Evolutionary conservation across 2,329 filamentous ascomycete genomes (phyloP).

Genomic region (Sphaerulina populicola): DNA sequence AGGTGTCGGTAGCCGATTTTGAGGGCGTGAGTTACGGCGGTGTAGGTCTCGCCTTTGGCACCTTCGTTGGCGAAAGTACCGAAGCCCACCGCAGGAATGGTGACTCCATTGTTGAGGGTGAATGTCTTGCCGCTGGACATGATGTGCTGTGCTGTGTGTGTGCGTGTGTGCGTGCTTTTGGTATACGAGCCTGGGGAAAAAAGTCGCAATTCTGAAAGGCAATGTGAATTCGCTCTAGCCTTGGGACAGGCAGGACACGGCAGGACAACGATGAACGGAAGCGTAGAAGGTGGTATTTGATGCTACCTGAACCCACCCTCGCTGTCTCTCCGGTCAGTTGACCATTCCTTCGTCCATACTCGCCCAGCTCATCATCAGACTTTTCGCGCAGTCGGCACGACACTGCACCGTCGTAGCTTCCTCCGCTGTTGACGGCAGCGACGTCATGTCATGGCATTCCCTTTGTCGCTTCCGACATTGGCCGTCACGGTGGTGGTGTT

Average conservation of each 20-base stretch:
- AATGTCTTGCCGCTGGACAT: constrained; percentile 52
- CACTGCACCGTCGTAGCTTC: background rate
- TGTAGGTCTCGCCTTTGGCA: constrained; percentile 50
- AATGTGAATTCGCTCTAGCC: background rate
- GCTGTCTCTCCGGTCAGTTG: background rate
- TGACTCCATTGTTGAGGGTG: constrained; percentile 51
- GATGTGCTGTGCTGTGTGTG: constrained; percentile 16
- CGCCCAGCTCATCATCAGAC: background rate
- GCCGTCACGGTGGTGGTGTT: background rate
- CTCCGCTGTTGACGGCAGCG: background rate
- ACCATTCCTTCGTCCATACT: background rate
- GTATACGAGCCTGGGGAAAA: background rate
- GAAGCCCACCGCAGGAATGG: constrained; percentile 56
- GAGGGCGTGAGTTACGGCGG: constrained; percentile 44
- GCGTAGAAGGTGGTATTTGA: background rate
- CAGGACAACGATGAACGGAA: background rate
- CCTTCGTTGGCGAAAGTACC: constrained; percentile 62
- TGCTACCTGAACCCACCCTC: background rate
- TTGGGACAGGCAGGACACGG: background rate
- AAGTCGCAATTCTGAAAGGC: too few relatives aligned
- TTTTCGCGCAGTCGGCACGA: constrained; percentile 2
- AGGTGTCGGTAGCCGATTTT: constrained; percentile 47
- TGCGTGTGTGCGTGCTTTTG: background rate
- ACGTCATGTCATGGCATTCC: background rate
- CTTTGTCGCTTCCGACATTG: constrained; percentile 3